Percentiles rank a stretch among this genome's conserved stretches.
Conservation (phyloP, 176 grass and related monocot genomes). For the Puccinellia tenuiflora region DNA sequence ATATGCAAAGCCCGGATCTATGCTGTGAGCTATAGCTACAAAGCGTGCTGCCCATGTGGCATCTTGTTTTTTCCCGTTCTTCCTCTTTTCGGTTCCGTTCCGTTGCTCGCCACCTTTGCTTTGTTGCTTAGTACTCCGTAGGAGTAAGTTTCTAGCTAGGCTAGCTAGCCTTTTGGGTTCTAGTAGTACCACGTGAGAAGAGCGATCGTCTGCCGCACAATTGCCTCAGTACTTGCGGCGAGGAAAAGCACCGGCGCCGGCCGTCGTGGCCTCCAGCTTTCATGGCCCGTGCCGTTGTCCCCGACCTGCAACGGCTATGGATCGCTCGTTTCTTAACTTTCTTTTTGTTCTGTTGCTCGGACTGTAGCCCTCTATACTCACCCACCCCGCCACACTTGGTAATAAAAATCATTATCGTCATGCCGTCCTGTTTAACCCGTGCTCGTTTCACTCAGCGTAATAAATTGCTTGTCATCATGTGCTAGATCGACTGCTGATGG, state of each 20-base stretch:
- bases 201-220: conserved; percentile 3
- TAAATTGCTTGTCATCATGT: not conserved
- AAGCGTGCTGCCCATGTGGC: too few relatives aligned
- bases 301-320: not conserved
- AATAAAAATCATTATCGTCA: too few relatives aligned
- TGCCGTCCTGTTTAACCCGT: not conserved
- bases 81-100: too few relatives aligned
- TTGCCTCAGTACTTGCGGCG: conserved; percentile 7
- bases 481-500: not conserved
- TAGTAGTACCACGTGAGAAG: not conserved
- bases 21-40: not conserved
- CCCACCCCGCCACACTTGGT: too few relatives aligned
- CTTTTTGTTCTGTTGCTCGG: not conserved
- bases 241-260: not conserved
- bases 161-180: not conserved
- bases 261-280: conserved; percentile 17
- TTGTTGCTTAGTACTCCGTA: too few relatives aligned
- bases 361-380: too few relatives aligned
- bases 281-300: not conserved
- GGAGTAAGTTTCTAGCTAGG: too few relatives aligned
- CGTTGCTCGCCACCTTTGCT: too few relatives aligned
- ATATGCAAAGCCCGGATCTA: not conserved
- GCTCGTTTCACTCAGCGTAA: not conserved
- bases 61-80: too few relatives aligned
- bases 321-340: not conserved